A percentile compares a stretch with the other conserved stretches of the same genome.
Evolutionary conservation across 306 rosid species (phyloP).

Genomic region (Vigna hirtella): DNA sequence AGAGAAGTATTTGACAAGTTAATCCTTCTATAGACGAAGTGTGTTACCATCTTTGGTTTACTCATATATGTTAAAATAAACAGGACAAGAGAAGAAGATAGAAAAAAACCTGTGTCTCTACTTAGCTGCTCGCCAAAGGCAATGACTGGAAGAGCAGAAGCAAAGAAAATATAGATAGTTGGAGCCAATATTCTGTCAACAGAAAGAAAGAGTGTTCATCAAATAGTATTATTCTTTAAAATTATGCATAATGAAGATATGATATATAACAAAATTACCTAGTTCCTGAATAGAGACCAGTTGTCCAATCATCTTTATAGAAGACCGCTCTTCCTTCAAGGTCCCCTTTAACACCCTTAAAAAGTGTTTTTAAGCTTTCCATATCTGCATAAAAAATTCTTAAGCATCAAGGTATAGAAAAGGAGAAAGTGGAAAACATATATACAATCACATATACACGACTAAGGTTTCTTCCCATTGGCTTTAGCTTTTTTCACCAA

Average conservation of each 20-base stretch:
- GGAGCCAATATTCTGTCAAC: slow-evolving; percentile 77
- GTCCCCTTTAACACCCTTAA: slow-evolving; percentile 69
- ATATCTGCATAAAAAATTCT: slow-evolving; percentile 45
- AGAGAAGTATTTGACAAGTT: neutral
- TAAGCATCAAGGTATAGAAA: neutral
- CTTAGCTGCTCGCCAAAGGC: slow-evolving; percentile 79
- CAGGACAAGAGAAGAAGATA: neutral
- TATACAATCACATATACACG: neutral
- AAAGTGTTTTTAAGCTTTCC: slow-evolving; percentile 64
- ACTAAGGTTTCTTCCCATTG: too few relatives aligned
- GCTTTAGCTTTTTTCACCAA: too few relatives aligned
- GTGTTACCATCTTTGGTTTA: neutral
- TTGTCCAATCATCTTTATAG: slow-evolving; percentile 82
- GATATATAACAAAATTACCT: slow-evolving; percentile 53
- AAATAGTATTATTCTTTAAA: neutral
- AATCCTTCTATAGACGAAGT: neutral
- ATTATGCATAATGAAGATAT: neutral
- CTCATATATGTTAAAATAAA: neutral
- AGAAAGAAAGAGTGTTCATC: slow-evolving; percentile 15
- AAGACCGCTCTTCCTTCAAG: slow-evolving; percentile 62
- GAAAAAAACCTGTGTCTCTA: slow-evolving; percentile 65
- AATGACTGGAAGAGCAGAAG: slow-evolving; percentile 88
- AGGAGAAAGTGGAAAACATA: neutral
- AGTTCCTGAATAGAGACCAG: slow-evolving; percentile 62
- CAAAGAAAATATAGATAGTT: slow-evolving; percentile 75